Base-by-base conservation (phyloP, 2,329 filamentous ascomycete genomes). In the Canariomyces notabilis region DNA sequence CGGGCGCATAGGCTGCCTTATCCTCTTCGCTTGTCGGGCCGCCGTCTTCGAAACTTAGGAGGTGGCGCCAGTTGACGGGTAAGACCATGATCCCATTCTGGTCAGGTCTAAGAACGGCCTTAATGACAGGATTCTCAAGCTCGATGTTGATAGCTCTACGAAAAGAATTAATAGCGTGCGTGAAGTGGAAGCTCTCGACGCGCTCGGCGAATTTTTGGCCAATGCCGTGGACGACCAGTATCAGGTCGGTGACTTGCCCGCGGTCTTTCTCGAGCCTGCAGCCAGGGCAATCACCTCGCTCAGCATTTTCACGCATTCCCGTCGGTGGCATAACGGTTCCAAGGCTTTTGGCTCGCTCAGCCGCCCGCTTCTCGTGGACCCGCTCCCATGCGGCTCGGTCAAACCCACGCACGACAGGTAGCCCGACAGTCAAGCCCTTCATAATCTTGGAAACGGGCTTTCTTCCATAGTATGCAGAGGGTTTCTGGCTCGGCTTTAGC, bases 131-230 rank as follows among this genome's bases (percentile, higher is more conserved):
- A 26, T 77, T 87, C 22, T 80, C 79, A 32, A 95, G 75, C 61
- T 98, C 90, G 40, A 90, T 73, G 55, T 95, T 95, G 46, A 97
- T 79, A 16, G 88, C 82, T 49, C 90, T 79, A 11, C 93, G 82
- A 57, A 98, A 93, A 0, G 83, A 80, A 60, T 95, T 97, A 62
- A 97, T 91, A 5, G 89, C 87, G 64, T 97, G 91, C 0, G 93
- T 98, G 59, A 98, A 98, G 64, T 97, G 89, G 59, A 90, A 98
- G 57, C 89, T 95, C 65, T 97, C 91, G 50, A 97, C 88, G 11
- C 90, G 77, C 63, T 98, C 89, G 0, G 90, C 94, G 40, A 97
- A 76, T 64, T 98, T 97, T 64, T 98, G 93, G 0, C 93, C 93
- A 53, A 98, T 97, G 2, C 93, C 93, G 60, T 98, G 93, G 35